These are phyloP conservation scores for Xerocomus potaroensis DNA, from an alignment of 768 basidiomycete species.

Conservation along the genomic window DNA sequence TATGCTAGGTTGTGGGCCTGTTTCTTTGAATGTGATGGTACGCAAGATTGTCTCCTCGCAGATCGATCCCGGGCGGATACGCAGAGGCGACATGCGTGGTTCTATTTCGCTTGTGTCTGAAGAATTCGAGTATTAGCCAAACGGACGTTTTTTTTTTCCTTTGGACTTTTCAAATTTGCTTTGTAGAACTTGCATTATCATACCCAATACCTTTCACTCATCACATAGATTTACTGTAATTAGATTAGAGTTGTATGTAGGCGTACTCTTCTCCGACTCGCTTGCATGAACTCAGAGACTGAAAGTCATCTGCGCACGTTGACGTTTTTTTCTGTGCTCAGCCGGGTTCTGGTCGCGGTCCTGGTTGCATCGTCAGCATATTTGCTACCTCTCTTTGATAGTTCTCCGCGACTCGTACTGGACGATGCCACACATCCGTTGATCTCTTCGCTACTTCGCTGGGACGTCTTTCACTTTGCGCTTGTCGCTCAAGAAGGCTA, in stretches of 20 bases:
- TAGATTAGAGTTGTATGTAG: no score
- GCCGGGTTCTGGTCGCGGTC: constrained; percentile 15
- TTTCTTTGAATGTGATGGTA: constrained; percentile 63
- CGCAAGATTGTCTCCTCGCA: constrained; percentile 59
- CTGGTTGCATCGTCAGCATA: constrained; percentile 20
- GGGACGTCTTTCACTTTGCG: constrained; percentile 85
- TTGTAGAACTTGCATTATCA: neutral
- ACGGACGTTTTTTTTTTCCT: constrained; percentile 1
- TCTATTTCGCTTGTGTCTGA: constrained; percentile 60
- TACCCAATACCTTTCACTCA: no score
- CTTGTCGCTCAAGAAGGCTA: constrained; percentile 59
- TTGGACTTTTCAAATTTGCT: neutral
- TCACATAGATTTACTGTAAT: no score
- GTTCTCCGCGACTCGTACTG: constrained; percentile 24
- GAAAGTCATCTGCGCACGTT: constrained; percentile 18
- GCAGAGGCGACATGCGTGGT: constrained; percentile 54
- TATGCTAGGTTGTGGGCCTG: constrained; percentile 65
- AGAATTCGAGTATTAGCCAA: constrained; percentile 56
- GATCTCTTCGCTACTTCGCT: constrained; percentile 53
- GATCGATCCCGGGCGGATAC: constrained; percentile 51
- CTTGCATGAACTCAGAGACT: neutral
- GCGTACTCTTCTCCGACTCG: no score
- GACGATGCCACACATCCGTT: constrained; percentile 8
- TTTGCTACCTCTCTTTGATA: constrained; percentile 23
- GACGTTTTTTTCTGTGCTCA: constrained; percentile 21